These are phyloP conservation scores for Xylaria acuta DNA, from an alignment of 495 filamentous ascomycete genomes.

Conservation along the genomic window DNA sequence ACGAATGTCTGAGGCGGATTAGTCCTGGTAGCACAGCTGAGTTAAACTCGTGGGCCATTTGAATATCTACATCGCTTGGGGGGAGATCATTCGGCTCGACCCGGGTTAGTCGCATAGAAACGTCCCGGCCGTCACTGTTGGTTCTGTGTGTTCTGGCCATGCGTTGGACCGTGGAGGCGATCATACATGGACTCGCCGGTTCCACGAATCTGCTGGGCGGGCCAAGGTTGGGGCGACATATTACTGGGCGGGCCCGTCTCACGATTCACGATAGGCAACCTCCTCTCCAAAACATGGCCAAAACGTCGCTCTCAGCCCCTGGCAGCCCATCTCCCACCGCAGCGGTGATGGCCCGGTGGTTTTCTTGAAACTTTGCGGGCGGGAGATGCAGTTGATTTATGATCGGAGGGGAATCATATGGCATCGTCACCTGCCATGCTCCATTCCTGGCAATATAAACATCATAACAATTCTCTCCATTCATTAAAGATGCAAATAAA, in stretches of 20 bases:
- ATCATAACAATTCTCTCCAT: not conserved
- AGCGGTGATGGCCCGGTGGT: not conserved
- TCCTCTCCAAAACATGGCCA: constrained; percentile 20
- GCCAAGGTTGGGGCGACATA: constrained; percentile 7
- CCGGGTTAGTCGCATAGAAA: not conserved
- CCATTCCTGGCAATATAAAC: not conserved
- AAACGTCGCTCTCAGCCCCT: constrained; percentile 18
- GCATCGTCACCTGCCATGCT: not conserved
- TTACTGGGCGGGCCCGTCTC: constrained; percentile 14
- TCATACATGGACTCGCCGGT: constrained; percentile 1
- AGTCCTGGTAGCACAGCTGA: constrained; percentile 9
- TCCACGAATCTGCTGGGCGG: not conserved
- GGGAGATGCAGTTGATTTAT: not conserved
- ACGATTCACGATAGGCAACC: not conserved
- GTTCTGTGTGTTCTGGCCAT: not conserved
- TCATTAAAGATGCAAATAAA: not conserved
- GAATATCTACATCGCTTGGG: constrained; percentile 14
- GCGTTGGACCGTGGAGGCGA: constrained; percentile 6
- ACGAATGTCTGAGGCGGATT: not conserved
- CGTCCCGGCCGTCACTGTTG: constrained; percentile 5
- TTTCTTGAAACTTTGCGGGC: not conserved
- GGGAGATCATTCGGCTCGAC: constrained; percentile 5
- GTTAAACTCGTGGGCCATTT: not conserved
- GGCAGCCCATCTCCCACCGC: not conserved
- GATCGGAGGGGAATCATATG: not conserved